Evolutionary conservation across 2,329 filamentous ascomycete genomes (phyloP), one percentile per base, ranked within the genome.

Genomic region (Cladophialophora psammophila): DNA sequence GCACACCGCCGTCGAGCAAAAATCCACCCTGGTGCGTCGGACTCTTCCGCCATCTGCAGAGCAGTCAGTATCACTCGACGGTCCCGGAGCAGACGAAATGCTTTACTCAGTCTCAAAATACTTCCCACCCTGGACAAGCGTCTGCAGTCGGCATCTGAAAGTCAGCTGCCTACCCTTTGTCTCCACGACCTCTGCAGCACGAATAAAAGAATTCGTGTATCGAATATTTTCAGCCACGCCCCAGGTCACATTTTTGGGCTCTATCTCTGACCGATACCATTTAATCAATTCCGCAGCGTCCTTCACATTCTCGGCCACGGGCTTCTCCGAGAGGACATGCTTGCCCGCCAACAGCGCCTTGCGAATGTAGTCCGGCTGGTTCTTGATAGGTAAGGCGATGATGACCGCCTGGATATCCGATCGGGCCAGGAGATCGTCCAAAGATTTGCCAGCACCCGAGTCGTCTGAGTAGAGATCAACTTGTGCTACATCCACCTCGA

Each of bases 1-100:
- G 86, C 15, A 88, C 82, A 2, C 86, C 86, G 2, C 83, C 86
- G 65, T 88, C 86, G 1, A 88, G 80, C 54, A 88, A 70, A 68
- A 88, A 88, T 0, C 86, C 86, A 20, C 86, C 86, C 72, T 88
- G 85, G 71, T 87, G 83, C 36, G 80, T 79, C 0, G 86, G 85
- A 15, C 72, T 80, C 74, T 87, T 86, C 45, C 86, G 83, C 86
- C 86, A 88, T 18, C 69, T 71, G 34, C 15, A 13, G 7, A 31
- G 9, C 13, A 18, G 42, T 78, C 75, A 1, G 85, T 86, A 71
- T 84, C 82, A 77, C 35, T 38, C 26, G n/a, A 31, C 18, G 26
- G 32, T 1, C 50, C 38, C 32, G n/a, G 60, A 26, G n/a, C 32
- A 57, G n/a, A 48, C 5, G 20, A 5, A 31, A 13, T 26, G 13